These are phyloP conservation scores for Globisporangium rhizosaccharum DNA, from an alignment of 352 stramenopile genomes.

Conservation along the genomic window DNA sequence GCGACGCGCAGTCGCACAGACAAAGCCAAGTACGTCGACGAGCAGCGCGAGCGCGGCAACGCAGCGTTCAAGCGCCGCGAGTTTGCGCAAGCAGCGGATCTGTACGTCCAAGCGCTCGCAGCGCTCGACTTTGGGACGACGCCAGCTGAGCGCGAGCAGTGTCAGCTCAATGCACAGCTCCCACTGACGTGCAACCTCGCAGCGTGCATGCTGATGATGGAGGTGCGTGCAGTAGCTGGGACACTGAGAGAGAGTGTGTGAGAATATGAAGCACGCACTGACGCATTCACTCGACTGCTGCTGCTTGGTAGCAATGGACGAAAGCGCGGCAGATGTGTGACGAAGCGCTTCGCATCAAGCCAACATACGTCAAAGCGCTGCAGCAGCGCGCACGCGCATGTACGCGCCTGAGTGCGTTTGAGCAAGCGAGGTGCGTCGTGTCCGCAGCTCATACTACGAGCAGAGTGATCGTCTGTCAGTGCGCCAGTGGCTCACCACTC, in stretches of 20 bases:
- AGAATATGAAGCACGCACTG: too few species aligned
- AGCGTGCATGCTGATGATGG: slow-evolving; percentile 67
- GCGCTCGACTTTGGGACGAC: slow-evolving; percentile 55
- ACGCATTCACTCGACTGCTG: not conserved
- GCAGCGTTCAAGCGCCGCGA: slow-evolving; percentile 35
- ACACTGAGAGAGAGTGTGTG: too few species aligned
- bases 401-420: slow-evolving; percentile 40
- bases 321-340: slow-evolving; percentile 60
- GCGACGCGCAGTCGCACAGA: slow-evolving; percentile 25
- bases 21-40: slow-evolving; percentile 40
- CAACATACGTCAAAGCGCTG: slow-evolving; percentile 42
- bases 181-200: slow-evolving; percentile 75
- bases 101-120: slow-evolving; percentile 65
- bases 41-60: slow-evolving; percentile 44
- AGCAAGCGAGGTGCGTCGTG: slow-evolving; percentile 43
- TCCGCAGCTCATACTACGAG: not conserved
- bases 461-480: not conserved
- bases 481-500: not conserved
- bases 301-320: slow-evolving; percentile 41
- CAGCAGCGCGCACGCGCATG: slow-evolving; percentile 62
- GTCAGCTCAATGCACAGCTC: slow-evolving; percentile 50
- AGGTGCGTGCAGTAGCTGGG: slow-evolving; percentile 20
- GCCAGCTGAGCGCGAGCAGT: slow-evolving; percentile 27
- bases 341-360: slow-evolving; percentile 44
- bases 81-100: slow-evolving; percentile 50